Evolutionary conservation across 2,329 filamentous ascomycete species (phyloP).

Genomic region (Claviceps maximensis): DNA sequence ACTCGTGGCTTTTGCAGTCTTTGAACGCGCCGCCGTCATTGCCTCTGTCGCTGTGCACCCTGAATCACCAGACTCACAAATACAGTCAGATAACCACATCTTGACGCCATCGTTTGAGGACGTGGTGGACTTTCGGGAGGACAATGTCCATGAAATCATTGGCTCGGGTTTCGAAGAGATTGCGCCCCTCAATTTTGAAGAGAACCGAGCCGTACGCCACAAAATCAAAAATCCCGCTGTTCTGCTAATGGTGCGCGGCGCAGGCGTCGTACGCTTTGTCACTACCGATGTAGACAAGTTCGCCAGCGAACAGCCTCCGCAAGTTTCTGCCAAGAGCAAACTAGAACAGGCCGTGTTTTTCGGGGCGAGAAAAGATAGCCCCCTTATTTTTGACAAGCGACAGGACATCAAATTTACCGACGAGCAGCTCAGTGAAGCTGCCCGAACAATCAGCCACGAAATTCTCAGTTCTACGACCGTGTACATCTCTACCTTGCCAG

Average conservation of each 20-base stretch:
- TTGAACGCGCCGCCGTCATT: conserved; percentile 65
- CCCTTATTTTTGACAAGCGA: conserved; percentile 69
- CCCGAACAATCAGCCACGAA: conserved; percentile 64
- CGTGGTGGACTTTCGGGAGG: conserved; percentile 62
- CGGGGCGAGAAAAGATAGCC: conserved; percentile 66
- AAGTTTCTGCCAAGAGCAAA: conserved; percentile 73
- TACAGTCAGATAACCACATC: conserved; percentile 53
- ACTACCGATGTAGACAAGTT: conserved; percentile 48
- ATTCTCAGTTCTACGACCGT: conserved; percentile 66
- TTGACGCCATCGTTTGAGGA: conserved; percentile 67
- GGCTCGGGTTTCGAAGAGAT: conserved; percentile 52
- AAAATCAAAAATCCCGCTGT: conserved; percentile 48
- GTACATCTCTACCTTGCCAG: conserved; percentile 58
- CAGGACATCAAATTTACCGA: conserved; percentile 52
- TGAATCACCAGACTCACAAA: conserved; percentile 63
- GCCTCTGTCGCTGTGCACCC: conserved; percentile 56
- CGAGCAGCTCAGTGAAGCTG: conserved; percentile 62
- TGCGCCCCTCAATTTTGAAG: conserved; percentile 25
- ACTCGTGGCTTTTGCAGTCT: conserved; percentile 69
- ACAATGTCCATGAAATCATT: conserved; percentile 49
- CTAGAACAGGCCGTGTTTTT: conserved; percentile 93
- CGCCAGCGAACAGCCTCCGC: conserved; percentile 41
- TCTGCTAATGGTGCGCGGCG: conserved; percentile 49
- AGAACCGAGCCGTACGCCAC: conserved; percentile 35
- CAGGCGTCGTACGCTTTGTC: conserved; percentile 46